These are phyloP conservation scores for Saccharomyces jurei DNA, from an alignment of 805 yeast genomes.

Conservation along the genomic window DNA sequence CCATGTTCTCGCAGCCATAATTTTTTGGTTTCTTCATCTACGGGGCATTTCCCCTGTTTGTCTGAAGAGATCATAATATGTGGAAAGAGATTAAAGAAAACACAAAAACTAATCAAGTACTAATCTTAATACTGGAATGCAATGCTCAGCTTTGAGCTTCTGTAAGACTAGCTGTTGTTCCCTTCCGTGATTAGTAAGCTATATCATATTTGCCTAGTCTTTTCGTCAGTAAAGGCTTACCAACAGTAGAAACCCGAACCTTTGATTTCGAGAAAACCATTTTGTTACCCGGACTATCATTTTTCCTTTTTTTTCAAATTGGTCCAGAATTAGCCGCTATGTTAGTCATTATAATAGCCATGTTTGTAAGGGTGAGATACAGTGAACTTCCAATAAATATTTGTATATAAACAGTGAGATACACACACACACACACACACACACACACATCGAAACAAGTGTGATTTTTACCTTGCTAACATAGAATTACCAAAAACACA, in stretches of 20 bases:
- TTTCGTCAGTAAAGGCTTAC: neutral
- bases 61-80: neutral
- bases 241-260: neutral
- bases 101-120: neutral
- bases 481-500: neutral
- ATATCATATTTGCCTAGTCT: neutral
- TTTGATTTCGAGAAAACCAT: neutral
- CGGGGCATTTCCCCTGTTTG: slow-evolving; percentile 50
- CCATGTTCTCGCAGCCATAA: slow-evolving; percentile 43
- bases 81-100: neutral
- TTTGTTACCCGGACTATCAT: neutral
- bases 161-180: neutral
- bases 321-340: neutral
- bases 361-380: neutral
- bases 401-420: slow-evolving; percentile 2
- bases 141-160: neutral
- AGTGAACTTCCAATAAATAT: neutral
- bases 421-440: neutral
- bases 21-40: slow-evolving; percentile 52
- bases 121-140: neutral
- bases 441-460: neutral
- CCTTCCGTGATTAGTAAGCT: neutral
- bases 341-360: neutral
- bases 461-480: neutral
- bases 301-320: too few species aligned